Evolutionary conservation across 2,329 filamentous ascomycete genomes (phyloP), one percentile per base, ranked within the genome.

Genomic region (Thielaviopsis populi): DNA sequence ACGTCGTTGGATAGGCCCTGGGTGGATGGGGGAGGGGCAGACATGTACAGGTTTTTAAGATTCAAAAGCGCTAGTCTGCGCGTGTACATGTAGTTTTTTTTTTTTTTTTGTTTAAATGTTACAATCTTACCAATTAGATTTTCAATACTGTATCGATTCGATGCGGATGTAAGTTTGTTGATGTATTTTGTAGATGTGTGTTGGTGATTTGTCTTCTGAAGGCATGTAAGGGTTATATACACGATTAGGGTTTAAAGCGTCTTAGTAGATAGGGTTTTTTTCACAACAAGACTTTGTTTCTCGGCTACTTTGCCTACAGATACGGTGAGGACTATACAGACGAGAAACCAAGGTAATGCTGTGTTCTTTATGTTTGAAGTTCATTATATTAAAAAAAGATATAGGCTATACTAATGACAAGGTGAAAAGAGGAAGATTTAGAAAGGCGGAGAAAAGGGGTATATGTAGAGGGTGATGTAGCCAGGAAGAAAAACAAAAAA

Each of bases 361-460:
- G n/a, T 42, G 1, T 24, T 6, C 1, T 37, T 5, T 37, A 37
- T 24, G 43, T 63, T 30, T 56, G n/a, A 56, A 13, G 13, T 19
- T 42, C 48, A 56, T 54, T 40, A 63, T 19, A 40, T 53, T 62
- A 53, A 53, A 53, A 62, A 48, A 22, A 56, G 15, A 33, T 10
- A 15, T 56, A 56, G 7, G 53, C 33, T 56, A n/a, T 37, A 37
- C 17, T 27, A 56, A n/a, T 60, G 59, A 61, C 33, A 58, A 17
- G 19, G 24, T 61, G 13, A 46, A 33, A 61, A 61, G 30, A 48
- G 15, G 33, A 3, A 3, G 10, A 27, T 15, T 6, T 24, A n/a
- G 19, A 24, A 19, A 41, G 27, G 40, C 13, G 40, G 27, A 22
- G 13, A 53, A 30, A 48, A 19, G n/a, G n/a, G 48, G 33, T 42